phyloP scores from a whole-genome alignment of 179 eudicot genomes.

The Spergularia azorica region DNA sequence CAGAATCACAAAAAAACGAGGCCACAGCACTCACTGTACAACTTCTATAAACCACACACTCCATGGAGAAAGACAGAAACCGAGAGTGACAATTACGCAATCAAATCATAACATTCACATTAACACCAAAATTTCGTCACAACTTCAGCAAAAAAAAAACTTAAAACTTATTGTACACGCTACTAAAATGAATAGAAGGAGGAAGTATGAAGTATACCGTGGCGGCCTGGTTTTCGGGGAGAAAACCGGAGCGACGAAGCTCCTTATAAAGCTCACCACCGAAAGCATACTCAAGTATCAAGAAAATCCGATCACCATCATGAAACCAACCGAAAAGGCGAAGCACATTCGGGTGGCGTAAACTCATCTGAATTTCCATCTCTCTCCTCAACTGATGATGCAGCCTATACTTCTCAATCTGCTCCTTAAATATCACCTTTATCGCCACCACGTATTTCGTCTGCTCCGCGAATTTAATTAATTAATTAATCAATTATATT shows the following conservation, averaged over 20 bases:
- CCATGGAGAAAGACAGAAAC: no score
- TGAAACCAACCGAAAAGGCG: slow-evolving; percentile 88
- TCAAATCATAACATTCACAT: no score
- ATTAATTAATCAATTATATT: neutral
- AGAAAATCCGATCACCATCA: slow-evolving; percentile 61
- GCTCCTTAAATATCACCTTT: slow-evolving; percentile 92
- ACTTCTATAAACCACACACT: no score
- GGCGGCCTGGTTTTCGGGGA: slow-evolving; percentile 77
- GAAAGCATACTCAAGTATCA: slow-evolving; percentile 83
- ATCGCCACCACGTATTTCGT: slow-evolving; percentile 70
- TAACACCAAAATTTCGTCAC: no score
- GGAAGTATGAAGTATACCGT: no score
- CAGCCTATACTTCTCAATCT: slow-evolving; percentile 68
- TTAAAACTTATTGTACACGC: no score
- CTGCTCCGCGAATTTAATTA: slow-evolving; percentile 41
- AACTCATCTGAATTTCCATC: slow-evolving; percentile 82
- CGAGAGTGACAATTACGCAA: no score
- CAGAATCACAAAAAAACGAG: no score
- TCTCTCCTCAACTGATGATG: slow-evolving; percentile 82
- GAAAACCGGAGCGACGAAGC: slow-evolving; percentile 49
- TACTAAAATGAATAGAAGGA: no score
- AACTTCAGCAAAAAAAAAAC: no score
- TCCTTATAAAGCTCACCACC: slow-evolving; percentile 77
- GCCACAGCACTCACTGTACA: no score
- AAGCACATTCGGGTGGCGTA: slow-evolving; percentile 79